Percentiles rank a stretch among this genome's conserved stretches.
Conservation (phyloP, 2,329 filamentous ascomycete species). For the Diplodia sapinea region DNA sequence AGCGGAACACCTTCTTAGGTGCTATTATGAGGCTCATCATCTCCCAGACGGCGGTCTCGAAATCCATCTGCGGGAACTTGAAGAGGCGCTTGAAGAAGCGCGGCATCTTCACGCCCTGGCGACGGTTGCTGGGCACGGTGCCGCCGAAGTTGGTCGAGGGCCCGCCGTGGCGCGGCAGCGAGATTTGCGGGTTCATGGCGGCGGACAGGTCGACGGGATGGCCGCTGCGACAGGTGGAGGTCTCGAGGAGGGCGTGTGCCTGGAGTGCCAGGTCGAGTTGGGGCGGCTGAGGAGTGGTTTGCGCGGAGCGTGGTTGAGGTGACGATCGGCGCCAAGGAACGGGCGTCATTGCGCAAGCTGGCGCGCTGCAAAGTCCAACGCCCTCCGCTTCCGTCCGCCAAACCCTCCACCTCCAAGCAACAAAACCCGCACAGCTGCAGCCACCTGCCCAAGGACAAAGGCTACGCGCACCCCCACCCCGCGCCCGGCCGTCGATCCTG, state of each 20-base stretch:
- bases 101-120: conserved; percentile 64
- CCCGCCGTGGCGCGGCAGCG: conserved; percentile 62
- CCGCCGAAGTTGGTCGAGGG: conserved; percentile 58
- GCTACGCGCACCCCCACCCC: not conserved
- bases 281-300: conserved; percentile 14
- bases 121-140: conserved; percentile 56
- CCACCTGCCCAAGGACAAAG: conserved; percentile 20
- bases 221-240: not conserved
- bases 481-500: conserved; percentile 12
- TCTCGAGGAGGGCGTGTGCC: conserved; percentile 2
- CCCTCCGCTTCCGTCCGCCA: conserved; percentile 26
- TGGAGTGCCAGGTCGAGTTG: conserved; percentile 27
- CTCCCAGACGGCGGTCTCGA: conserved; percentile 75
- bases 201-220: conserved; percentile 1
- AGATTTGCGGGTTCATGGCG: conserved; percentile 65
- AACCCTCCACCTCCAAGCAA: conserved; percentile 11
- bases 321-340: conserved; percentile 22
- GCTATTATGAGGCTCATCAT: conserved; percentile 72
- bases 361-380: conserved; percentile 27
- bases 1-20: conserved; percentile 73
- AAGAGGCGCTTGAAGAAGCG: conserved; percentile 72
- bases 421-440: conserved; percentile 1
- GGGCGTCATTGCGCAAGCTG: conserved; percentile 28
- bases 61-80: conserved; percentile 77
- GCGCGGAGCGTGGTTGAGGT: conserved; percentile 14